Base-by-base conservation (phyloP, 805 yeast species). In the Cyberlindnera samutprakarnensis region DNA sequence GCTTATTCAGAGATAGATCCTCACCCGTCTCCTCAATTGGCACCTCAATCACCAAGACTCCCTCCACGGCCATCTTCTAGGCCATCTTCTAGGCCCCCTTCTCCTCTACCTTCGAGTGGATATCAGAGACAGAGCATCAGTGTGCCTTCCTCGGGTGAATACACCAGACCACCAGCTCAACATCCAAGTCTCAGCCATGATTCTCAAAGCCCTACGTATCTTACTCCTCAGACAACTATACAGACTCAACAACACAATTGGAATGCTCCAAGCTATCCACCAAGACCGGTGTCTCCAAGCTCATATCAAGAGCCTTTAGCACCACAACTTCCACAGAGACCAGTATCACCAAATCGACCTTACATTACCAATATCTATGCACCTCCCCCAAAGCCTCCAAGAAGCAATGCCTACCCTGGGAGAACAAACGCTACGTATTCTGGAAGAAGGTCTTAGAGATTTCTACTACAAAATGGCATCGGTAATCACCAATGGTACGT, bases 311-410 rank as follows among this genome's bases (percentile, higher is more conserved):
- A 22, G 12, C 9, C 11, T 5, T 9, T 8, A 3, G 13, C 26
- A 4, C 35, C 34, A 6, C 18, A 25, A 2, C 18, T 29, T 3
- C 35, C 34, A 6, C 33, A 23, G 8, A 27, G 33, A 18, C 37
- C 37, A 23, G 23, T 30, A 15, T 22, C 13, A 22, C n/a, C n/a
- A n/a, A n/a, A n/a, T n/a, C n/a, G n/a, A n/a, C n/a, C n/a, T n/a
- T n/a, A n/a, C n/a, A n/a, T n/a, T n/a, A n/a, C n/a, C n/a, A 18
- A 19, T 10, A 28, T 20, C 16, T 20, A 20, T 20, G 25, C 30
- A 23, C 29, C 38, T 6, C 42, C 45, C 4, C 39, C 40, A 17
- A 37, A 39, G 32, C 44, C 43, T 12, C 5, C n/a, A 3, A 17
- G 13, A 17, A 31, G 26, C 3, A 32, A 23, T 5, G 24, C 14